Evolutionary conservation across 140 eudicot genomes (phyloP), one percentile per base, ranked within the genome.

Genomic region (Oenanthe javanica): DNA sequence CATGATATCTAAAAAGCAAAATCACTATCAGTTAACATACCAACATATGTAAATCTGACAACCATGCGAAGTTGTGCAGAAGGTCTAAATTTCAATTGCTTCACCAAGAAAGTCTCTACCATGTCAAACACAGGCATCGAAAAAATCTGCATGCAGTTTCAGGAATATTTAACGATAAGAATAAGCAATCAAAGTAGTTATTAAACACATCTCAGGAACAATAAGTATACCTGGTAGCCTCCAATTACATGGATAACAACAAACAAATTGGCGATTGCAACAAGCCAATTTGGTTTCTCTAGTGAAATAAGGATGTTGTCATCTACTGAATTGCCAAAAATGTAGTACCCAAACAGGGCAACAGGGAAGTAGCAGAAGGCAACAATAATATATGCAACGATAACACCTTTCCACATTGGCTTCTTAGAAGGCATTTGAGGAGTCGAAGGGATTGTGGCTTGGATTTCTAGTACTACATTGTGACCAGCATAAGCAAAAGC

Each of bases 371-470:
- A 43, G 31, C 76, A 72, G 9, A 72, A 0, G 52, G 76, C 76
- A 42, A 72, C 76, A 40, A 72, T n/a, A 7, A 72, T 16, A 72
- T 72, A 72, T 18, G 76, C 76, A 9, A 72, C 76, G 18, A 72
- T 6, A 2, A 72, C 76, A 15, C 76, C 76, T 72, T 72, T 72
- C 76, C 76, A 72, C 76, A 72, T 72, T 72, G 76, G 76, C 50
- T 21, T 43, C 76, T 72, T 72, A 38, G 76, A 72, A 18, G 76
- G 76, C 1, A 8, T 6, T 18, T 72, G 15, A 15, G 76, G 76
- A 38, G 76, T 72, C 0, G 76, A 72, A 72, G 76, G 76, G 12
- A 72, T 42, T 9, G 76, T 72, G 49, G 76, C 76, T 46, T 72
- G 76, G 31, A 72, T 72, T 43, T 72, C 76, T 7, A 72, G 49